phyloP scores from a whole-genome alignment of 169 alveolate genomes.

The Plasmodium inui region DNA sequence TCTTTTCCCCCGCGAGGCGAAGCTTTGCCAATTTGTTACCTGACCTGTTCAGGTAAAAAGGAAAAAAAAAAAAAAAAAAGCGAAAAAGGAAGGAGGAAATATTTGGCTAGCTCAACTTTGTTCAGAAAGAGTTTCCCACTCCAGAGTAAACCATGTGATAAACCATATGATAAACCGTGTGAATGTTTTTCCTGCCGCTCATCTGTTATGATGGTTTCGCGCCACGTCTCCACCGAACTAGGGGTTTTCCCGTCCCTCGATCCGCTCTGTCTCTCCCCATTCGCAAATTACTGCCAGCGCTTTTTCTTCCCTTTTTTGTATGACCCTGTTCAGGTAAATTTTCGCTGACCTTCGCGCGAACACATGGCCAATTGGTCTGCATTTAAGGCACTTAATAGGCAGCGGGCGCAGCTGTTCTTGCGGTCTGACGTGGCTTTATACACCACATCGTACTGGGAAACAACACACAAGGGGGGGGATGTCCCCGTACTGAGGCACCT shows the following conservation, averaged over 20 bases:
- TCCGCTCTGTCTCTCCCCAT: not conserved
- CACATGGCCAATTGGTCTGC: not conserved
- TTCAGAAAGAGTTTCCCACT: not conserved
- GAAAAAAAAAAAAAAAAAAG: conserved; percentile 1
- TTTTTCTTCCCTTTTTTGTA: not conserved
- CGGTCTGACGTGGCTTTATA: not conserved
- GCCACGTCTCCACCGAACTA: not conserved
- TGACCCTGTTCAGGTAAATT: not conserved
- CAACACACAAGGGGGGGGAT: not conserved
- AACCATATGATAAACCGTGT: not conserved
- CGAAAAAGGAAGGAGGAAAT: conserved; percentile 1
- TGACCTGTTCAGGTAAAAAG: not conserved
- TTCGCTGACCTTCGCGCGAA: not conserved
- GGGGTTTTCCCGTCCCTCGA: not conserved
- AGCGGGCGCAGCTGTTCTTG: not conserved
- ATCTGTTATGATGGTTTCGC: not conserved
- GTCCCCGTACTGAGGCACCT: not conserved
- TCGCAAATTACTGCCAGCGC: not conserved
- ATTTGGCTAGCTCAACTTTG: conserved; percentile 41
- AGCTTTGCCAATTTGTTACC: not conserved
- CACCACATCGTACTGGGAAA: not conserved
- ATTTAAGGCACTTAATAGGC: not conserved
- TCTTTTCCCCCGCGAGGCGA: not conserved
- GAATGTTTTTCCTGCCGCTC: not conserved
- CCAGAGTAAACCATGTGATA: not conserved